These are phyloP conservation scores for Arabidopsis hybrid DNA, from an alignment of 441 rosid genomes.

Conservation along the genomic window DNA sequence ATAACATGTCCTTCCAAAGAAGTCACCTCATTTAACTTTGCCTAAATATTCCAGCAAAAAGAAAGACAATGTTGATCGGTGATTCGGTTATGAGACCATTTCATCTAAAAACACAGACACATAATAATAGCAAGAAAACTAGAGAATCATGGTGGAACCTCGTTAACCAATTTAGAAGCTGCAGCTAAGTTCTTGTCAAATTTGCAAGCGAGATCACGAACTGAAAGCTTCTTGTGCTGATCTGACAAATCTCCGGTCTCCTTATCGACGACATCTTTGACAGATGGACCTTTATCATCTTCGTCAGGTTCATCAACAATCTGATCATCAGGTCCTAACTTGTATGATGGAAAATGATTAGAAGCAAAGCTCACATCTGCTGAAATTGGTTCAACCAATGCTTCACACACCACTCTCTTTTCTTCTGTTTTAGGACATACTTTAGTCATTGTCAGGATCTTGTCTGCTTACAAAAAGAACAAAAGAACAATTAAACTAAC, in stretches of 20 bases:
- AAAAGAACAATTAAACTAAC: conserved; percentile 18
- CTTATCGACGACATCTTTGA: conserved; percentile 80
- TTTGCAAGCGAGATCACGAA: conserved; percentile 95
- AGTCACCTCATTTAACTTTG: conserved; percentile 84
- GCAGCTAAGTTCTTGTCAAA: conserved; percentile 92
- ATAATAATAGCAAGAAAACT: neutral
- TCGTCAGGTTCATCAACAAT: conserved; percentile 85
- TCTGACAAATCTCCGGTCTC: conserved; percentile 73
- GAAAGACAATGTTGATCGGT: neutral
- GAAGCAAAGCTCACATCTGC: conserved; percentile 91
- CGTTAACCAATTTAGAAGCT: conserved; percentile 82
- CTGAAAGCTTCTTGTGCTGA: conserved; percentile 96
- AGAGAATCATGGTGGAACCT: conserved; percentile 53
- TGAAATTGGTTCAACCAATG: conserved; percentile 64
- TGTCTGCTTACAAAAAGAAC: conserved; percentile 30
- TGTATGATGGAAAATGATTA: conserved; percentile 77
- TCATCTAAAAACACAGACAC: conserved; percentile 14
- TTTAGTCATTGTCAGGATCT: conserved; percentile 35
- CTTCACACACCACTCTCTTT: conserved; percentile 19
- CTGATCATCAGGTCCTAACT: conserved; percentile 87
- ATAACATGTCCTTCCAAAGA: conserved; percentile 98
- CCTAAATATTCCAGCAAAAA: conserved; percentile 48
- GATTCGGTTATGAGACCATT: conserved; percentile 1
- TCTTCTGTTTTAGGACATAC: conserved; percentile 44
- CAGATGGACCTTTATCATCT: conserved; percentile 70